Evolutionary conservation across 148 eudicot genomes (phyloP).

Genomic region (Mesembryanthemum crystallinum): DNA sequence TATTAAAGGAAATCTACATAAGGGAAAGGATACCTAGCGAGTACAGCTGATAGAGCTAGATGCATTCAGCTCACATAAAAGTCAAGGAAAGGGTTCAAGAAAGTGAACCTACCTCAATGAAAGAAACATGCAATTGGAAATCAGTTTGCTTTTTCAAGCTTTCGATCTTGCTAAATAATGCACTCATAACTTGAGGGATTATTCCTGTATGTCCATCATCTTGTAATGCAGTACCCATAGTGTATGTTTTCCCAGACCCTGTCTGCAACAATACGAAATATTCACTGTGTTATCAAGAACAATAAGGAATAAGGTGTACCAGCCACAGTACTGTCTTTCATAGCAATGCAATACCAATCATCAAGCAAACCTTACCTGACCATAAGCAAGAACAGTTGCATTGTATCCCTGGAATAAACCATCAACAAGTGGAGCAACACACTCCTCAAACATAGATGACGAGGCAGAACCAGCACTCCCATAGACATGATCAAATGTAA

Average conservation of each 20-base stretch:
- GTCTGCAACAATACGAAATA: slow-evolving; percentile 58
- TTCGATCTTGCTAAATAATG: slow-evolving; percentile 78
- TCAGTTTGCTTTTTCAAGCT: slow-evolving; percentile 66
- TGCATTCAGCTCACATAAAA: background rate
- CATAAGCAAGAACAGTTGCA: slow-evolving; percentile 98
- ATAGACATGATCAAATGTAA: slow-evolving; percentile 94
- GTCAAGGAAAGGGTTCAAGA: background rate
- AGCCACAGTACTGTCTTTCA: background rate
- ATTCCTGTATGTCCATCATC: slow-evolving; percentile 74
- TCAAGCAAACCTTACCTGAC: slow-evolving; percentile 59
- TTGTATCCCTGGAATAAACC: slow-evolving; percentile 98
- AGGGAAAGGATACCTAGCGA: background rate
- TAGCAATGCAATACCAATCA: slow-evolving; percentile 9
- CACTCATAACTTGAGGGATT: slow-evolving; percentile 84
- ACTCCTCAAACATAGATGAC: slow-evolving; percentile 80
- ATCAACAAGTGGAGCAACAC: slow-evolving; percentile 92
- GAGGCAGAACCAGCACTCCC: slow-evolving; percentile 81
- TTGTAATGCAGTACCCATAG: slow-evolving; percentile 89
- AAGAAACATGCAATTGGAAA: slow-evolving; percentile 90
- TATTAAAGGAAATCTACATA: background rate
- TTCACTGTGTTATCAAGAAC: slow-evolving; percentile 8
- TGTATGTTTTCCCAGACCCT: slow-evolving; percentile 99
- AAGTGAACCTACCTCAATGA: slow-evolving; percentile 70
- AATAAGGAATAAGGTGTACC: background rate
- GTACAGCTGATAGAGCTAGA: background rate